Evolutionary conservation across 129 eudicot genomes (phyloP).

Genomic region (Flaveria sonorensis): DNA sequence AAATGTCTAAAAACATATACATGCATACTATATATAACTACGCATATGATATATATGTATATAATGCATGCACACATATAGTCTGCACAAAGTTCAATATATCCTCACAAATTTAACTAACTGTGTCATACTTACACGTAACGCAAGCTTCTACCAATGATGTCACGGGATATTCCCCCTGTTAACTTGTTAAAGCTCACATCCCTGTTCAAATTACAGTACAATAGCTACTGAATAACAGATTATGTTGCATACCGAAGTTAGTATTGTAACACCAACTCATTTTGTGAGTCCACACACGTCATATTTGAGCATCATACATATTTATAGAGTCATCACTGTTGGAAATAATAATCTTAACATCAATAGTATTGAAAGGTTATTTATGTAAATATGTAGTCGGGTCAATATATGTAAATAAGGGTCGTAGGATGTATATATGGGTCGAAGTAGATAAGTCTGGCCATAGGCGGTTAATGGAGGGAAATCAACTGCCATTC

Average conservation of each 20-base stretch:
- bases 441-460: too few species aligned
- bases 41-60: neutral
- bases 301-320: neutral
- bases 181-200: slow-evolving; percentile 42
- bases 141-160: slow-evolving; percentile 52
- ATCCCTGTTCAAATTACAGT: slow-evolving; percentile 49
- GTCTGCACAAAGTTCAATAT: neutral
- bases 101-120: neutral
- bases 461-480: too few species aligned
- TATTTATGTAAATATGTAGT: too few species aligned
- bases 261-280: neutral
- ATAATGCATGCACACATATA: neutral
- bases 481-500: too few species aligned
- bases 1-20: neutral
- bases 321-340: neutral
- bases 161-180: slow-evolving; percentile 60
- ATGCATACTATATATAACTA: neutral
- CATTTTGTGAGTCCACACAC: neutral
- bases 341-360: too few species aligned
- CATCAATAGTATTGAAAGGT: too few species aligned
- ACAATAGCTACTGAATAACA: slow-evolving; percentile 10
- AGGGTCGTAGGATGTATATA: too few species aligned
- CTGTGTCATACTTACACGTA: slow-evolving; percentile 49
- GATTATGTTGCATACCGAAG: slow-evolving; percentile 3
- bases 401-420: too few species aligned